Conservation (phyloP, 2,329 filamentous ascomycete genomes). For the Paradendryphiella salina region DNA sequence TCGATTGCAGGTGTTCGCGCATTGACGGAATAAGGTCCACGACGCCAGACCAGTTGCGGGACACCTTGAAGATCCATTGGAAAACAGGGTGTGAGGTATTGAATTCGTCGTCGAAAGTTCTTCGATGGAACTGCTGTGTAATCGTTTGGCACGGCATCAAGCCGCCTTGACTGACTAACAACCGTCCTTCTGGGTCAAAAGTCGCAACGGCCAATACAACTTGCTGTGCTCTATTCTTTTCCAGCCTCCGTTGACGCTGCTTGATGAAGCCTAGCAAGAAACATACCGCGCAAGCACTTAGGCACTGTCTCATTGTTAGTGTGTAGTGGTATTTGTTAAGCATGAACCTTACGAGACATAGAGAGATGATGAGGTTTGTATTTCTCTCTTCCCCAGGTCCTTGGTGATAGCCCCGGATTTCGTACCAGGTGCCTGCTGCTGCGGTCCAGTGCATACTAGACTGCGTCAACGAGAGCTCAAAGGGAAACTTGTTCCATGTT, state of each 20-base stretch:
- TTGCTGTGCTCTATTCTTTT: conserved; percentile 56
- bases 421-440: conserved; percentile 70
- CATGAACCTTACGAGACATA: conserved; percentile 63
- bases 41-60: conserved; percentile 74
- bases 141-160: conserved; percentile 73
- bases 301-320: conserved; percentile 55
- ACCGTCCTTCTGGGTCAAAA: conserved; percentile 67
- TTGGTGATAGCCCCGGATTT: conserved; percentile 54
- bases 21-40: conserved; percentile 71
- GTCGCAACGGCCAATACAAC: conserved; percentile 63
- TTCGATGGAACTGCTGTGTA: conserved; percentile 60
- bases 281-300: conserved; percentile 47
- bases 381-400: conserved; percentile 54
- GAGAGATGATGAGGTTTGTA: conserved; percentile 71
- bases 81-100: conserved; percentile 77
- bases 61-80: conserved; percentile 83
- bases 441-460: conserved; percentile 79
- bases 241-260: conserved; percentile 44
- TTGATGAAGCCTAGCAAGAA: conserved; percentile 44
- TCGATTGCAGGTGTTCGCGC: conserved; percentile 68
- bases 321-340: conserved; percentile 63
- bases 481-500: neutral
- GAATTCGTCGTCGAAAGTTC: conserved; percentile 72
- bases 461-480: neutral
- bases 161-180: conserved; percentile 72